These are phyloP conservation scores for Aspergillus latus DNA, from an alignment of 2,329 filamentous ascomycete genomes.

Conservation along the genomic window DNA sequence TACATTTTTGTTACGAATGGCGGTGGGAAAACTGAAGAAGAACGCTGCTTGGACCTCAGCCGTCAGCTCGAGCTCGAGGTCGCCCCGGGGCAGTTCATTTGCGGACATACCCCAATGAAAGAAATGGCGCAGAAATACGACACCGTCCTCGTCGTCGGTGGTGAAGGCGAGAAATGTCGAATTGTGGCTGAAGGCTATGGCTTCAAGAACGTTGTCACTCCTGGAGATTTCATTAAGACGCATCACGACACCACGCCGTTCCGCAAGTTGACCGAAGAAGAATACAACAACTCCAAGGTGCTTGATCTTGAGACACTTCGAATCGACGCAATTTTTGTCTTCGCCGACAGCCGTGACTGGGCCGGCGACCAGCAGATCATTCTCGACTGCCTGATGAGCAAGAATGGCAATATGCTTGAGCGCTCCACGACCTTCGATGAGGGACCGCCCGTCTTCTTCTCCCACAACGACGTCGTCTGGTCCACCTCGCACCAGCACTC, in stretches of 20 bases:
- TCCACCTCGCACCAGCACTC: conserved; percentile 87
- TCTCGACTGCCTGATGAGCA: conserved; percentile 84
- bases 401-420: conserved; percentile 77
- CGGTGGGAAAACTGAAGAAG: conserved; percentile 88
- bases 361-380: conserved; percentile 97
- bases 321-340: conserved; percentile 92
- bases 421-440: conserved; percentile 78
- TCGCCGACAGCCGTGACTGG: conserved; percentile 92
- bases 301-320: conserved; percentile 63
- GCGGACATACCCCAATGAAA: conserved; percentile 91
- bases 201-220: conserved; percentile 89
- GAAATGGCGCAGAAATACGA: conserved; percentile 84
- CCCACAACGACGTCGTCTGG: conserved; percentile 92
- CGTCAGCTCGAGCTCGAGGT: conserved; percentile 80
- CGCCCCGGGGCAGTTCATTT: conserved; percentile 90
- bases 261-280: conserved; percentile 77
- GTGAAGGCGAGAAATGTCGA: conserved; percentile 84
- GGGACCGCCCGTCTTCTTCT: conserved; percentile 84
- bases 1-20: conserved; percentile 97
- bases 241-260: conserved; percentile 86
- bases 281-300: conserved; percentile 67
- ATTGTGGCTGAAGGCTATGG: conserved; percentile 86
- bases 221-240: conserved; percentile 93
- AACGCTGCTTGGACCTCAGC: conserved; percentile 82
- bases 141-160: conserved; percentile 75